phyloP scores from a whole-genome alignment of 2,329 filamentous ascomycete species.

The Celoporthe dispersa region DNA sequence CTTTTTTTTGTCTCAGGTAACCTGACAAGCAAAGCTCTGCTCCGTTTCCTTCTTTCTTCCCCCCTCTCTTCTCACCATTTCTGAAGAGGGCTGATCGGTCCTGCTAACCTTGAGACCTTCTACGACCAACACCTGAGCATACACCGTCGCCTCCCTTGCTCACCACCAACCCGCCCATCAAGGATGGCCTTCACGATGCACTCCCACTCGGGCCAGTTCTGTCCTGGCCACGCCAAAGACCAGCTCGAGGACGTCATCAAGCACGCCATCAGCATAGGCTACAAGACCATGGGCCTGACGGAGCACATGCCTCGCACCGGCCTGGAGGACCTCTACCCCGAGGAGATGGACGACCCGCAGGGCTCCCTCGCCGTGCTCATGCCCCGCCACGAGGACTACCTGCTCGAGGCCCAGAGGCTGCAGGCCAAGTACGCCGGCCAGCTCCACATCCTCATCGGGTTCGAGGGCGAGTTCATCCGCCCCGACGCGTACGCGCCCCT shows the following conservation, averaged over 20 bases:
- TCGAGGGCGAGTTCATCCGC: constrained; percentile 93
- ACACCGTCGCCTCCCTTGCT: background rate
- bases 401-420: constrained; percentile 74
- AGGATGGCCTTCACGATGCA: constrained; percentile 96
- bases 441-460: constrained; percentile 84
- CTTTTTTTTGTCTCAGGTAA: constrained; percentile 6
- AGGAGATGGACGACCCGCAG: constrained; percentile 68
- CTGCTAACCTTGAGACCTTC: background rate
- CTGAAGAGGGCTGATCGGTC: background rate
- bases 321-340: constrained; percentile 82
- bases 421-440: constrained; percentile 69
- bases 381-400: constrained; percentile 71
- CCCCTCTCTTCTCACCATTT: background rate
- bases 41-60: too few species aligned
- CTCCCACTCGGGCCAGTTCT: constrained; percentile 97
- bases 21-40: background rate
- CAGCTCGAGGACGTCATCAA: constrained; percentile 82
- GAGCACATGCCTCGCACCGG: constrained; percentile 91
- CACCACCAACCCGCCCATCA: background rate
- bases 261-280: constrained; percentile 76
- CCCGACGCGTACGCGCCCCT: constrained; percentile 57
- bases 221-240: constrained; percentile 84
- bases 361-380: constrained; percentile 53
- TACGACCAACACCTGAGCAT: background rate
- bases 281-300: constrained; percentile 83